These are phyloP conservation scores for Chimonanthus praecox DNA, from an alignment of 164 flowering plant genomes.

Conservation along the genomic window DNA sequence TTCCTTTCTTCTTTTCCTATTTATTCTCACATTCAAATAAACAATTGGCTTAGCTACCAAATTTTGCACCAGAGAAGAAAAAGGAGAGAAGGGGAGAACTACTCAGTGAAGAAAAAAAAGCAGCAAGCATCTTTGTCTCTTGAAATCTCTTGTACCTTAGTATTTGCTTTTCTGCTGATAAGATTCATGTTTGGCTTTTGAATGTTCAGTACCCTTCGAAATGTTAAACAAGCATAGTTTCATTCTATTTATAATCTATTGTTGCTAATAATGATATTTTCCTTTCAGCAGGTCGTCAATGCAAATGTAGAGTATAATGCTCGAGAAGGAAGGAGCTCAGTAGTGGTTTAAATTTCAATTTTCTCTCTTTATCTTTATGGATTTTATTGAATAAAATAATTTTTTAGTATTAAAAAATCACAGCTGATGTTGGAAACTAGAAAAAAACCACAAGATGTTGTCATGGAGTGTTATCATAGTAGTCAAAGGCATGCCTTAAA, in stretches of 20 bases:
- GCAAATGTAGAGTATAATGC: slow-evolving; percentile 70
- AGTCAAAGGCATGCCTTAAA: no score
- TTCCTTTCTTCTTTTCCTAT: no score
- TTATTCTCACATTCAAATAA: no score
- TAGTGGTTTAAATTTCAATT: slow-evolving; percentile 44
- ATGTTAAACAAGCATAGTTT: background rate
- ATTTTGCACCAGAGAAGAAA: background rate
- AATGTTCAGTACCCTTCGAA: background rate
- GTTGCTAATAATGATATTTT: background rate
- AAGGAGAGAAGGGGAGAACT: background rate
- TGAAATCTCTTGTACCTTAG: background rate
- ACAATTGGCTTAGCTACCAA: no score
- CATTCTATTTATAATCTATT: background rate
- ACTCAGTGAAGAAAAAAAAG: background rate
- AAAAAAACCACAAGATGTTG: no score
- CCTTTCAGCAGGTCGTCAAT: slow-evolving; percentile 64
- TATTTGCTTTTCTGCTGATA: background rate
- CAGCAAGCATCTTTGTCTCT: background rate
- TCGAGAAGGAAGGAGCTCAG: slow-evolving; percentile 75
- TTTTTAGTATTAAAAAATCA: no score
- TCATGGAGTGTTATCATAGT: no score
- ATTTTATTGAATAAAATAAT: background rate
- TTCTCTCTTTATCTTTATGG: background rate
- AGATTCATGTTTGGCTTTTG: background rate
- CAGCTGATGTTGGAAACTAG: no score